phyloP scores from a whole-genome alignment of 495 filamentous ascomycete species.

The Niebla homalea region DNA sequence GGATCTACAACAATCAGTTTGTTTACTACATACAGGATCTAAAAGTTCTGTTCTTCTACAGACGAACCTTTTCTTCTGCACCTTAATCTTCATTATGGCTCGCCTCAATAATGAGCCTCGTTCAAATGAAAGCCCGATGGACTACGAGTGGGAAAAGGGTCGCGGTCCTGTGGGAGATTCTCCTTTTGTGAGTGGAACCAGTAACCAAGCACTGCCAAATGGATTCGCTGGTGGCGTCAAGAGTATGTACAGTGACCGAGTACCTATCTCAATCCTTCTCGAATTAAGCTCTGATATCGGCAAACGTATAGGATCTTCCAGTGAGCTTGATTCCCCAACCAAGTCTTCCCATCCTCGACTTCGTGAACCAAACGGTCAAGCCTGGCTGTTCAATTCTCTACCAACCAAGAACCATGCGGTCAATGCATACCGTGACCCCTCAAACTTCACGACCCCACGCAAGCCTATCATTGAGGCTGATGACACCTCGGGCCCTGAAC shows the following conservation, averaged over 20 bases:
- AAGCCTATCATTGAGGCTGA: constrained; percentile 48
- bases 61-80: too few species aligned
- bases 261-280: neutral
- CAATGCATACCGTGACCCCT: constrained; percentile 41
- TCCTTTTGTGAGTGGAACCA: constrained; percentile 31
- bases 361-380: constrained; percentile 26
- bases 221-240: constrained; percentile 24
- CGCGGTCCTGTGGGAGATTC: constrained; percentile 42
- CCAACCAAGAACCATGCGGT: constrained; percentile 21
- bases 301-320: constrained; percentile 32
- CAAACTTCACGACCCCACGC: constrained; percentile 68
- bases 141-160: constrained; percentile 48
- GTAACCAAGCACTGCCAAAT: constrained; percentile 14
- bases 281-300: neutral
- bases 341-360: constrained; percentile 32
- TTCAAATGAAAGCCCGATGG: constrained; percentile 51
- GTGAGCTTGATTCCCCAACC: constrained; percentile 36
- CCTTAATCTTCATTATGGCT: constrained; percentile 7
- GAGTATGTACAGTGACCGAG: constrained; percentile 27
- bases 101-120: constrained; percentile 27
- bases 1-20: neutral
- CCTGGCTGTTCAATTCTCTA: constrained; percentile 13
- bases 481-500: constrained; percentile 67
- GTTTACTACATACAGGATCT: neutral
- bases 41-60: too few species aligned